These are phyloP conservation scores for Polygonum maritimum DNA, from an alignment of 148 eudicot species.

Conservation along the genomic window DNA sequence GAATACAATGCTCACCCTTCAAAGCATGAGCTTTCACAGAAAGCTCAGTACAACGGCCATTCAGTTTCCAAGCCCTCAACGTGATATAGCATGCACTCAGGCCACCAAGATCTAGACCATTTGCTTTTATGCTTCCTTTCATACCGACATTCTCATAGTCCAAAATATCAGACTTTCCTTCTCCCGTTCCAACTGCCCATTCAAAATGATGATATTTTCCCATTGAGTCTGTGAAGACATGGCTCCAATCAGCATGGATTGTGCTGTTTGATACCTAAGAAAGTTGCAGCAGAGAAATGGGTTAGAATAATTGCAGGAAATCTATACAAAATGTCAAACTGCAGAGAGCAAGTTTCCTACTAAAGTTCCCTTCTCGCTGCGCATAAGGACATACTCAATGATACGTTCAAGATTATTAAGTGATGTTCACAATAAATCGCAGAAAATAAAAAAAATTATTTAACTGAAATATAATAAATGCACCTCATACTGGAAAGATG, in stretches of 20 bases:
- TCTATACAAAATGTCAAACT: not conserved
- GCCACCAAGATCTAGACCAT: conserved; percentile 74
- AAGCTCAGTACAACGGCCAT: conserved; percentile 69
- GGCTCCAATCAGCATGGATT: conserved; percentile 89
- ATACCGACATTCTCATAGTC: conserved; percentile 90
- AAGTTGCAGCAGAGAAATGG: not conserved
- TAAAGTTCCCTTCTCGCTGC: not conserved
- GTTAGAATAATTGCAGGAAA: not conserved
- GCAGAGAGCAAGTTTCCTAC: not conserved
- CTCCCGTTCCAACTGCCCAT: conserved; percentile 95
- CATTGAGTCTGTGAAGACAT: conserved; percentile 56
- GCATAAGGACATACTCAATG: not conserved
- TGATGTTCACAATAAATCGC: not conserved
- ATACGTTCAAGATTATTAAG: not conserved
- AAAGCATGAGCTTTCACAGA: conserved; percentile 94
- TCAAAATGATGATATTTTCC: conserved; percentile 84
- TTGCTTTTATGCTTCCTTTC: conserved; percentile 60
- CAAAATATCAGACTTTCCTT: conserved; percentile 90
- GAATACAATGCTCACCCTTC: conserved; percentile 82
- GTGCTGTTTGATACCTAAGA: conserved; percentile 70
- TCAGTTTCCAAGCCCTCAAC: conserved; percentile 79
- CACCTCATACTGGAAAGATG: conserved; percentile 91
- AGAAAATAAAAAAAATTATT: not conserved
- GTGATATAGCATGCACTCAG: conserved; percentile 81
- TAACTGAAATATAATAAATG: not conserved